phyloP scores from a whole-genome alignment of 768 basidiomycete species.

The Paxillus involutus region DNA sequence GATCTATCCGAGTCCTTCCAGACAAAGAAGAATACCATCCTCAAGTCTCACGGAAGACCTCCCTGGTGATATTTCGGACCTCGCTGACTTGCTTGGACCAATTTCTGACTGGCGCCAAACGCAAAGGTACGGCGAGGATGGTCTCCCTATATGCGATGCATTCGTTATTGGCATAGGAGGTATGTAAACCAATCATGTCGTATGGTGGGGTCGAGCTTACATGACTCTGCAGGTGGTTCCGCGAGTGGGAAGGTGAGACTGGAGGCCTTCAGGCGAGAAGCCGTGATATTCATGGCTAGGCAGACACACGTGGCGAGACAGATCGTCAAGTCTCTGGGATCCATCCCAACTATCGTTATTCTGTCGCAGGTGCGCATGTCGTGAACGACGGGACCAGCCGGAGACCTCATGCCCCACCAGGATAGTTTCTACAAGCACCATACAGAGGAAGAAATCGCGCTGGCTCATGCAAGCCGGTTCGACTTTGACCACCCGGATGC shows the following conservation, averaged over 20 bases:
- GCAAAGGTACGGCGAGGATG: constrained; percentile 76
- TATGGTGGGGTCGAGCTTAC: not conserved
- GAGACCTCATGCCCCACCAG: constrained; percentile 35
- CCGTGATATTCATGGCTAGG: constrained; percentile 1
- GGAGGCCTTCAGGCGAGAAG: not conserved
- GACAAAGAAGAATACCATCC: constrained; percentile 67
- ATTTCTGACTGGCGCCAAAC: constrained; percentile 13
- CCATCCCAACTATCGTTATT: constrained; percentile 86
- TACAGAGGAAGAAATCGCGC: constrained; percentile 70
- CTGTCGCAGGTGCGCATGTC: constrained; percentile 67
- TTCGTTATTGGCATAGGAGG: constrained; percentile 87
- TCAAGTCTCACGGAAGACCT: constrained; percentile 83
- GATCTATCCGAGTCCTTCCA: constrained; percentile 21
- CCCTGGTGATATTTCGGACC: constrained; percentile 58
- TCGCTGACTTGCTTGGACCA: constrained; percentile 1
- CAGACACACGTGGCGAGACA: constrained; percentile 86
- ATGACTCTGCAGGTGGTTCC: constrained; percentile 59
- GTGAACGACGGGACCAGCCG: not conserved
- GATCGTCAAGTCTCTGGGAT: constrained; percentile 79
- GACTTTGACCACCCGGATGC: constrained; percentile 94
- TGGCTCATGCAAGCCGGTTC: constrained; percentile 79
- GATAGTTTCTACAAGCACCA: constrained; percentile 94
- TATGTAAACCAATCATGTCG: constrained; percentile 29
- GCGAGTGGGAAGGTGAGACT: constrained; percentile 78
- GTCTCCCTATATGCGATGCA: constrained; percentile 65